Evolutionary conservation across 306 rosid genomes (phyloP), one percentile per base, ranked within the genome.

Genomic region (Inga leiocalycina): DNA sequence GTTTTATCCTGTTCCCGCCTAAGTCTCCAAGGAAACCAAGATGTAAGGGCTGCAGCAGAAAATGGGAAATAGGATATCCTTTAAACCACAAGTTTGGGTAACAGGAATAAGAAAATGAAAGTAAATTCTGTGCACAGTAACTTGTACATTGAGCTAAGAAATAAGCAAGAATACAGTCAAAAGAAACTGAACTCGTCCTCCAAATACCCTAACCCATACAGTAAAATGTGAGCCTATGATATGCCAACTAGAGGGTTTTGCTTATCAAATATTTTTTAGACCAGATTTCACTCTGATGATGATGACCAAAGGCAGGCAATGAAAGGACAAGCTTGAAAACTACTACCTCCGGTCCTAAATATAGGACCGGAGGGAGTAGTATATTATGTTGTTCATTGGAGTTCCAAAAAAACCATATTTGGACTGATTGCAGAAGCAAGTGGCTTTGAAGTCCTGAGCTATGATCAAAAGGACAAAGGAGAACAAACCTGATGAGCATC

Each of bases 401-500:
- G 43, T 74, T 74, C 71, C 14, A 77, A 52, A 27, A 4, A 24
- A 54, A 61, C 39, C 34, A 54, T 72, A 52, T 43, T 74, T 30
- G 44, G 48, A 72, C 54, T 43, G 19, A 65, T 76, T 71, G 45
- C 66, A 76, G 59, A 20, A 41, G 56, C 19, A 22, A 49, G 45
- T 57, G 20, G 44, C 5, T 49, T 37, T 49, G 12, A 79, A 81
- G 83, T 30, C 81, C 80, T 32, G 49, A 51, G 46, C 56, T 51
- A 78, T 14, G 52, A 46, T 49, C 66, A 56, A 76, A 77, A 77
- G 43, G 54, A 10, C 48, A 73, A 67, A 56, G 85, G 84, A 86
- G 87, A 83, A 83, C 91, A 82, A 79, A 95, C 98, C 99, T 95
- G 97, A 87, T 95, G 97, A 66, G 90, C 91, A 88, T 93, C 98